Conservation (phyloP, 305 asterid species). For the Ajuga reptans region DNA sequence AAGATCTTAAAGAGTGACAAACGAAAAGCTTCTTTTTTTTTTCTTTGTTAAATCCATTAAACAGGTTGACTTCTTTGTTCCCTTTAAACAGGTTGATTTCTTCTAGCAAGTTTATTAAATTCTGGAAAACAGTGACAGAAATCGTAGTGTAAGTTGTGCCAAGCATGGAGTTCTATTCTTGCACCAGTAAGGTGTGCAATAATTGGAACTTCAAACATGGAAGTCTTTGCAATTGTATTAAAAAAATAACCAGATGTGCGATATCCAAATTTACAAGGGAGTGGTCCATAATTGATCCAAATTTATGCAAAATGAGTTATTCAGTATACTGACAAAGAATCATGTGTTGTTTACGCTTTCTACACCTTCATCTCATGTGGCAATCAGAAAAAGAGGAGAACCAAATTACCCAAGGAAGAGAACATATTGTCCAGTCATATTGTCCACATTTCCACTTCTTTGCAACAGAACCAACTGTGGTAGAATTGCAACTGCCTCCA, state of each 20-base stretch:
- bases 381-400: slow-evolving; percentile 13
- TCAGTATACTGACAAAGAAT: background rate
- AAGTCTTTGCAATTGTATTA: background rate
- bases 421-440: slow-evolving; percentile 88
- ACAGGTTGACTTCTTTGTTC: background rate
- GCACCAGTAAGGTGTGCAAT: background rate
- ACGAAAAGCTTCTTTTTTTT: background rate
- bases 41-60: background rate
- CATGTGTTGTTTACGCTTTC: background rate
- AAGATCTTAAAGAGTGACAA: background rate
- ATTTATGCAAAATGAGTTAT: background rate
- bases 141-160: background rate
- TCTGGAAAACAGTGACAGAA: background rate
- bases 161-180: background rate
- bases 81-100: background rate
- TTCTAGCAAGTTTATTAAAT: background rate
- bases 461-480: slow-evolving; percentile 93
- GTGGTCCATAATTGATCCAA: background rate
- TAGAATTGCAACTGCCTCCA: slow-evolving; percentile 92
- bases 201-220: background rate
- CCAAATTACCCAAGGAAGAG: slow-evolving; percentile 76
- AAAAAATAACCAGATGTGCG: background rate
- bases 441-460: slow-evolving; percentile 94
- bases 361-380: background rate
- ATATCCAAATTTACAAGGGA: background rate